Evolutionary conservation across 305 asterid species (phyloP).

Genomic region (Rubia occidens): DNA sequence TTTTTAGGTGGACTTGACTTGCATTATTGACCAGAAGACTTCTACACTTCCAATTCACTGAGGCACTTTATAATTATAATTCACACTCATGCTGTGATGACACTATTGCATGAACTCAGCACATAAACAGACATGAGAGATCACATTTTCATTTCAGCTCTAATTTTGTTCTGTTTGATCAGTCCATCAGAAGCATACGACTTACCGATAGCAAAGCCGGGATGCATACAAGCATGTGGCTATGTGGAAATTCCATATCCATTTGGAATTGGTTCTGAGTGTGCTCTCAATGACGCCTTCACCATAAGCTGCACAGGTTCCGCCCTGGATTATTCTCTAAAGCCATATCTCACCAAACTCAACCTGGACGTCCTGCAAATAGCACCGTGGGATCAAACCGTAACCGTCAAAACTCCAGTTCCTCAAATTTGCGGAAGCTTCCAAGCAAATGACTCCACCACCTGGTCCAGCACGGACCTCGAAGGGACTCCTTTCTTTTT

Average conservation of each 20-base stretch:
- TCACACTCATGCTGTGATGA: background rate
- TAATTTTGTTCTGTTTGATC: constrained; percentile 9
- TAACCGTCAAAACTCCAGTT: background rate
- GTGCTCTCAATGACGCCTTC: constrained; percentile 17
- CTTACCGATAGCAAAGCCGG: constrained; percentile 16
- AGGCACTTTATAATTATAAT: background rate
- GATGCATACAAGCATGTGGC: constrained; percentile 18
- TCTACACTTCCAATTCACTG: background rate
- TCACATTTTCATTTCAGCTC: background rate
- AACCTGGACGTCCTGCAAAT: constrained; percentile 6
- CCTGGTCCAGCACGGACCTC: background rate
- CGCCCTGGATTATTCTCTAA: background rate
- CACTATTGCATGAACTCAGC: background rate
- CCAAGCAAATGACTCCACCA: background rate
- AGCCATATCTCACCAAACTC: constrained; percentile 4
- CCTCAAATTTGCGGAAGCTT: background rate
- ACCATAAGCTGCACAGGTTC: constrained; percentile 6
- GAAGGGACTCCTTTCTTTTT: constrained; percentile 18
- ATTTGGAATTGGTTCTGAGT: constrained; percentile 19
- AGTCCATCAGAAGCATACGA: background rate
- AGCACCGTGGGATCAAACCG: constrained; percentile 7
- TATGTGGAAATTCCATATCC: constrained; percentile 15
- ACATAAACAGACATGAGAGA: background rate
- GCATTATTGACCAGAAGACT: background rate
- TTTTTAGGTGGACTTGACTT: background rate